phyloP scores from a whole-genome alignment of 345 rosid genomes.

The Aurinia saxatilis region DNA sequence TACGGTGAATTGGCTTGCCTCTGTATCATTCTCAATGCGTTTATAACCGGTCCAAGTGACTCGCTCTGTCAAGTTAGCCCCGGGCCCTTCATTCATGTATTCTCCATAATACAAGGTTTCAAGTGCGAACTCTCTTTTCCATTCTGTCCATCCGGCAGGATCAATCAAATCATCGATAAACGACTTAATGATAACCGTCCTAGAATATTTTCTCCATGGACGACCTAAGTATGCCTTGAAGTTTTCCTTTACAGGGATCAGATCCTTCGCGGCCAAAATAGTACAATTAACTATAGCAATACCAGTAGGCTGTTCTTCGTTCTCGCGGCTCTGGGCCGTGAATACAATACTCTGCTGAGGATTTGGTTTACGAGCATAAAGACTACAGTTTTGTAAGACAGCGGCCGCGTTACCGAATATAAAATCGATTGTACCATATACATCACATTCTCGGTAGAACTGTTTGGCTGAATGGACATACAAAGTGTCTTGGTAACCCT shows the following conservation, averaged over 20 bases:
- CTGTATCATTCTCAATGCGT: constrained; percentile 35
- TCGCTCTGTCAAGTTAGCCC: constrained; percentile 52
- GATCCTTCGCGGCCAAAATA: constrained; percentile 55
- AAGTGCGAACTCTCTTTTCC: constrained; percentile 46
- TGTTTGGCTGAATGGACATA: constrained; percentile 62
- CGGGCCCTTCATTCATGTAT: constrained; percentile 61
- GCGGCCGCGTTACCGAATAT: constrained; percentile 69
- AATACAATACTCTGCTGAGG: constrained; percentile 42
- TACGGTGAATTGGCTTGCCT: constrained; percentile 56
- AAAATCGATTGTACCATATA: constrained; percentile 74
- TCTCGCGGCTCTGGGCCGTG: constrained; percentile 70
- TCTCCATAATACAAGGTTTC: constrained; percentile 65
- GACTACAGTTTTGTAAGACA: constrained; percentile 58
- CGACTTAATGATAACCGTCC: constrained; percentile 52
- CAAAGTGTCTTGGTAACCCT: constrained; percentile 74
- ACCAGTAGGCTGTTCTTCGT: constrained; percentile 55
- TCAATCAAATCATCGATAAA: constrained; percentile 55
- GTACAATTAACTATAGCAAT: constrained; percentile 57
- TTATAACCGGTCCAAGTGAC: constrained; percentile 73
- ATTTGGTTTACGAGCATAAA: constrained; percentile 69
- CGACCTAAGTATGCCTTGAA: constrained; percentile 62
- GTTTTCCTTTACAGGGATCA: constrained; percentile 40
- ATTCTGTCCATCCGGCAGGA: constrained; percentile 75
- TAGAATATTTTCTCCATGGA: constrained; percentile 71
- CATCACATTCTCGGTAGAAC: constrained; percentile 68